These are phyloP conservation scores for Populus tremula DNA, from an alignment of 345 rosid genomes.

Conservation along the genomic window DNA sequence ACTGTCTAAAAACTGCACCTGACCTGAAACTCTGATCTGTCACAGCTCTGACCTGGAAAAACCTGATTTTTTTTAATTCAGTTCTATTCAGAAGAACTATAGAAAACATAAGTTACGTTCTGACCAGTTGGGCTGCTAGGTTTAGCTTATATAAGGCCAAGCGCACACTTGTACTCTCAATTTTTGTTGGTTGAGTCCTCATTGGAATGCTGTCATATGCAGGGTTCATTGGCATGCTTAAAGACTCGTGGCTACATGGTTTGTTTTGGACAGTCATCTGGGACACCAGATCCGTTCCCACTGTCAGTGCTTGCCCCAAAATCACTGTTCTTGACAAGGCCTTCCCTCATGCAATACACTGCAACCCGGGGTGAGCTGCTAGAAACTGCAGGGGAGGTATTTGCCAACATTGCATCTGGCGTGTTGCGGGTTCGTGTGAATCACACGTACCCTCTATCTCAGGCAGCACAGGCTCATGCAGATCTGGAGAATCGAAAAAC, in stretches of 20 bases:
- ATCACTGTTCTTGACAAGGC: conserved; percentile 79
- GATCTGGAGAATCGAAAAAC: conserved; percentile 73
- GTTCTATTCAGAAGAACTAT: neutral
- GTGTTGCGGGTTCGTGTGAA: conserved; percentile 57
- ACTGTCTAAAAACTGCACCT: neutral
- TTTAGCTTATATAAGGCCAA: neutral
- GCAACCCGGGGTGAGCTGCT: conserved; percentile 69
- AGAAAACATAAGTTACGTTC: neutral
- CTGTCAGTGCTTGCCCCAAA: conserved; percentile 69
- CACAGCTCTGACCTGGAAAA: neutral
- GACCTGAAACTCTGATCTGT: neutral
- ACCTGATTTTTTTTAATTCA: neutral
- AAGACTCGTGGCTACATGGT: conserved; percentile 80
- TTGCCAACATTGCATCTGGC: conserved; percentile 57
- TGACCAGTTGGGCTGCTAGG: neutral
- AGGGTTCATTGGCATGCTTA: conserved; percentile 87
- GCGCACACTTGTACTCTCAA: neutral
- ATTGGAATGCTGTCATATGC: conserved; percentile 1
- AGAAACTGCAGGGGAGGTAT: conserved; percentile 68
- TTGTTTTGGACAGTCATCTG: conserved; percentile 86
- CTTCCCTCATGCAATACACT: conserved; percentile 68
- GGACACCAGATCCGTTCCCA: conserved; percentile 69
- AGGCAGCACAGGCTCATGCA: conserved; percentile 70
- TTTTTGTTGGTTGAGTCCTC: neutral
- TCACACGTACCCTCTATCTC: conserved; percentile 67